Percentiles rank a stretch among this genome's conserved stretches.
phyloP scores from a whole-genome alignment of 176 grass and related monocot species.

The Paspalum notatum region DNA sequence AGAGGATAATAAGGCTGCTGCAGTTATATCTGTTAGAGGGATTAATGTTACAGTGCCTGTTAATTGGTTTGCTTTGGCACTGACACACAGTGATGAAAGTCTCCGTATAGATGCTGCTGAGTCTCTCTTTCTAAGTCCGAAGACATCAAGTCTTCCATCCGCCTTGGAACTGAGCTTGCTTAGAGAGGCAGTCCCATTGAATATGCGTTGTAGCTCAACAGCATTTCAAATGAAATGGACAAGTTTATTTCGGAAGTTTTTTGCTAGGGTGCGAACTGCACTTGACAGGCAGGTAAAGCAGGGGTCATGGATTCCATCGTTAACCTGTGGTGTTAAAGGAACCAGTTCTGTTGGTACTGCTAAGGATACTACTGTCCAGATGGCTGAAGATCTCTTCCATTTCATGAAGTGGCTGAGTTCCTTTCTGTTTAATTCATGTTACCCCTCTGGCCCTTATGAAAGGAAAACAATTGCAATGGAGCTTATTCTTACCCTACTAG shows the following conservation, averaged over 20 bases:
- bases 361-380: slow-evolving; percentile 35
- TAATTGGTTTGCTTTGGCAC: slow-evolving; percentile 85
- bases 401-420: slow-evolving; percentile 92
- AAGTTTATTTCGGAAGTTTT: slow-evolving; percentile 89
- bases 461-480: slow-evolving; percentile 99
- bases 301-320: slow-evolving; percentile 64
- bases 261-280: slow-evolving; percentile 91
- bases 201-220: slow-evolving; percentile 95
- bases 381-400: slow-evolving; percentile 78
- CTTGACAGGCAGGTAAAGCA: slow-evolving; percentile 93
- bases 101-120: slow-evolving; percentile 94
- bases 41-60: slow-evolving; percentile 79
- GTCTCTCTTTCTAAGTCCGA: slow-evolving; percentile 89
- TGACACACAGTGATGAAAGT: slow-evolving; percentile 89
- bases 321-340: slow-evolving; percentile 32
- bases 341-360: slow-evolving; percentile 40
- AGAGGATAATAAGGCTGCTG: slow-evolving; percentile 40
- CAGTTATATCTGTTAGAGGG: slow-evolving; percentile 77
- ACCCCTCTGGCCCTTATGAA: slow-evolving; percentile 97
- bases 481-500: slow-evolving; percentile 90
- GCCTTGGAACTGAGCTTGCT: slow-evolving; percentile 88
- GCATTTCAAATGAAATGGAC: slow-evolving; percentile 99
- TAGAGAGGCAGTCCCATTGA: slow-evolving; percentile 78
- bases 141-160: slow-evolving; percentile 96
- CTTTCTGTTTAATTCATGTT: slow-evolving; percentile 94